Evolutionary conservation across 495 filamentous ascomycete genomes (phyloP).

Genomic region (Hypoxylon fuscum): DNA sequence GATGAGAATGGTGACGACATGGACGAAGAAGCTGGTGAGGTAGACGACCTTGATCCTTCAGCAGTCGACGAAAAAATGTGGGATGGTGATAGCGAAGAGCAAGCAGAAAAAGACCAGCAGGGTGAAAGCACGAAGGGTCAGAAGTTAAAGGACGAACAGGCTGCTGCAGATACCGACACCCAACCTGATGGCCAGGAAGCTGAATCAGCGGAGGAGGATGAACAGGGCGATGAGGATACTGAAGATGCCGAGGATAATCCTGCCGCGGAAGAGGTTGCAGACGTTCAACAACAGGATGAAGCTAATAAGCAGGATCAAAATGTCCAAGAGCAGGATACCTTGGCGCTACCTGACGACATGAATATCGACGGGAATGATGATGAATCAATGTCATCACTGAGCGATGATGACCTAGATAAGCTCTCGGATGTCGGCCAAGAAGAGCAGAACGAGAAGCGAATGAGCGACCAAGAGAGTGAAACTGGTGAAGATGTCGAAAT

Average conservation of each 20-base stretch:
- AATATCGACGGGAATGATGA: slow-evolving; percentile 70
- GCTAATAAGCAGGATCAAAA: slow-evolving; percentile 71
- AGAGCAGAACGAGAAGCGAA: slow-evolving; percentile 48
- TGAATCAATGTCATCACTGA: slow-evolving; percentile 53
- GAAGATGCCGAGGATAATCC: slow-evolving; percentile 62
- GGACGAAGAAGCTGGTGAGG: slow-evolving; percentile 87
- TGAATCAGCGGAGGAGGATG: slow-evolving; percentile 54
- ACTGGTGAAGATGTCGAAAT: slow-evolving; percentile 39
- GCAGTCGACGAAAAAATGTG: slow-evolving; percentile 98
- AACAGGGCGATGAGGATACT: slow-evolving; percentile 62
- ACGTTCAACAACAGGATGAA: slow-evolving; percentile 73
- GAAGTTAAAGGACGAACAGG: slow-evolving; percentile 69
- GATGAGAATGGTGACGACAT: slow-evolving; percentile 72
- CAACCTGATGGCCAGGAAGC: slow-evolving; percentile 67
- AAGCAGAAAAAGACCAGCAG: slow-evolving; percentile 81
- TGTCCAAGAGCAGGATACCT: slow-evolving; percentile 66
- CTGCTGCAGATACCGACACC: slow-evolving; percentile 68
- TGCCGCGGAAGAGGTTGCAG: slow-evolving; percentile 72
- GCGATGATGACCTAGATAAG: slow-evolving; percentile 66
- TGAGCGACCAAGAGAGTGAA: slow-evolving; percentile 44
- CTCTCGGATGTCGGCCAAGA: slow-evolving; percentile 60
- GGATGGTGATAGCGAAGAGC: slow-evolving; percentile 82
- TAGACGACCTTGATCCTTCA: slow-evolving; percentile 86
- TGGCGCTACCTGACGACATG: slow-evolving; percentile 75
- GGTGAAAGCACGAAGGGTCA: slow-evolving; percentile 74